Base-by-base conservation (phyloP, 2,329 filamentous ascomycete species). In the Diaporthe citriasiana region DNA sequence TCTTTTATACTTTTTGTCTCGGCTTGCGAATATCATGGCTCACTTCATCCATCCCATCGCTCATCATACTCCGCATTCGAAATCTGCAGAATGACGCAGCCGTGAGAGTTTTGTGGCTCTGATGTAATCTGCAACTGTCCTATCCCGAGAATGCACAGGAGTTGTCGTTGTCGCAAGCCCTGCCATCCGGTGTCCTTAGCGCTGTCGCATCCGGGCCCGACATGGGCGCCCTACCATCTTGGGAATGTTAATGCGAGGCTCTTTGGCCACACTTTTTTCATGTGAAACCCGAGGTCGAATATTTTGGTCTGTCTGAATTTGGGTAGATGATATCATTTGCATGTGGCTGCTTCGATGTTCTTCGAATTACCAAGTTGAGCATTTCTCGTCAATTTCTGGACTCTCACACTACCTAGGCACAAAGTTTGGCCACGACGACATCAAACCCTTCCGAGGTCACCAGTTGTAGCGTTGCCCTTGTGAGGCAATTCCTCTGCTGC, bases 161-260 rank as follows among this genome's bases (percentile, higher is more conserved):
- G 19, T 19, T 25, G 42, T 13, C 5, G 30, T 35, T 2, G 42
- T 50, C 45, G 60, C 45, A 51, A 19, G 42, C 19, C 27, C 30
- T 66, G 60, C 42, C 45, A 66, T 66, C 60, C 60, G 60, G 42
- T 65, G 42, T 50, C 22, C 4, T 25, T 47, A 65, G 60, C 42
- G 42, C 22, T 50, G 60, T 65, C 42, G 60, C 60, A 65, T n/a
- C 42, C 27, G 5, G 8, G 1, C 30, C 60, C 27, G 19, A 50
- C 0, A 25, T 35, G 60, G 60, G 42, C 60, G 60, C 60, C 60
- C 19, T 65, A 17, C 42, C 60, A 22, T n/a, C 19, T 35, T 50
- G 42, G 60, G 60, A 65, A 65, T 50, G 17, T 45, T 4, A 65
- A 65, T 65, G 60, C 60, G 60, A 65, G 60, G 42, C 40, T n/a